These are phyloP conservation scores for Coemansia sp. DNA, from an alignment of 192 early-diverging fungal species.

Conservation along the genomic window DNA sequence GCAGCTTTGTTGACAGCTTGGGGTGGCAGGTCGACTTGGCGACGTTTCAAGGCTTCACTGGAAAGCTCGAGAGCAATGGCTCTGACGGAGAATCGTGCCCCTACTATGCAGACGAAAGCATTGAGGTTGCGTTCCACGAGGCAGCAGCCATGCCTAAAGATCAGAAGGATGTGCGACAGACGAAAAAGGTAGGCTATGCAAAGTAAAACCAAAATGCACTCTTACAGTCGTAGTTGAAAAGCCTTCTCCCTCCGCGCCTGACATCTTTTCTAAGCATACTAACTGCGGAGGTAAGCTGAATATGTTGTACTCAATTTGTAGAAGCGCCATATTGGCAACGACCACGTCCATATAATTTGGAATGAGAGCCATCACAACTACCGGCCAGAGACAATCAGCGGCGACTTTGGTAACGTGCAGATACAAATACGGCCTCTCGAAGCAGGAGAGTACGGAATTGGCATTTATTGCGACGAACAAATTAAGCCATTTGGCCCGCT, in stretches of 20 bases:
- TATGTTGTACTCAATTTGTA: conserved; percentile 24
- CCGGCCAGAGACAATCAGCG: conserved; percentile 85
- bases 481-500: conserved; percentile 88
- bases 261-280: background rate
- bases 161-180: conserved; percentile 74
- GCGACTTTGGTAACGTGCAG: conserved; percentile 97
- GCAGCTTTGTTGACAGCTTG: conserved; percentile 83
- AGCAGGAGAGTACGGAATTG: conserved; percentile 62
- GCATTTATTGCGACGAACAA: conserved; percentile 64
- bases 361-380: conserved; percentile 93
- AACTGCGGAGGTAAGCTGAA: background rate
- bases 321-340: conserved; percentile 99
- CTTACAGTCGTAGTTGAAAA: background rate
- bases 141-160: conserved; percentile 86
- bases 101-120: conserved; percentile 82
- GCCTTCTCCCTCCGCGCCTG: background rate
- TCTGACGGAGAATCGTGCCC: conserved; percentile 75
- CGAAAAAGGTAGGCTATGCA: conserved; percentile 77
- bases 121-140: conserved; percentile 94
- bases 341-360: conserved; percentile 98
- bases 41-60: conserved; percentile 82
- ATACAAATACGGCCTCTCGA: conserved; percentile 85
- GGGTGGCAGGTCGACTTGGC: conserved; percentile 93
- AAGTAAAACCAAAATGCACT: background rate
- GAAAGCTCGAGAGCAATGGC: conserved; percentile 79